Evolutionary conservation across 23 red algal species (phyloP).

Genomic region (Agarophyton chilense): DNA sequence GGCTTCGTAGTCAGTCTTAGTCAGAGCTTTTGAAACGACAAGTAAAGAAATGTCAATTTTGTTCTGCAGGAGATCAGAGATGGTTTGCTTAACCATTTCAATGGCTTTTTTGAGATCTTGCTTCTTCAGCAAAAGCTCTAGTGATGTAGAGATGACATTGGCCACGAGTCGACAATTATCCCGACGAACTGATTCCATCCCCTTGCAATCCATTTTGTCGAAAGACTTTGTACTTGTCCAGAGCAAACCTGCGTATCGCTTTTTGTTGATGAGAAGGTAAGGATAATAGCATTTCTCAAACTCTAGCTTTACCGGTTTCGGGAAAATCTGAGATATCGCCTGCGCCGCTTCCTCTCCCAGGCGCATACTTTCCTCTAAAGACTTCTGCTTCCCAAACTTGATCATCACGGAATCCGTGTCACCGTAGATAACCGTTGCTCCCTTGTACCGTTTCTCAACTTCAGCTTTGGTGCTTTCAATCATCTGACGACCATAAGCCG

Average conservation of each 20-base stretch:
- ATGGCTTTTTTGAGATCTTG: slow-evolving; percentile 86
- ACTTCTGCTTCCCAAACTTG: slow-evolving; percentile 81
- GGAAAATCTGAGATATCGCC: slow-evolving; percentile 79
- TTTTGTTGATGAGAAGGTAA: slow-evolving; percentile 97
- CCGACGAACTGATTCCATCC: slow-evolving; percentile 95
- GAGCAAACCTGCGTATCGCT: slow-evolving; percentile 94
- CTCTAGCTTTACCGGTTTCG: slow-evolving; percentile 92
- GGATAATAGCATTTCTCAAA: slow-evolving; percentile 99
- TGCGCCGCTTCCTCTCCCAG: slow-evolving; percentile 87
- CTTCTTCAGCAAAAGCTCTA: slow-evolving; percentile 84
- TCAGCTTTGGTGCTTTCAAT: slow-evolving; percentile 85
- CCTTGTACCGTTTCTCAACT: slow-evolving; percentile 85
- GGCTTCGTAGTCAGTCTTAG: slow-evolving; percentile 89
- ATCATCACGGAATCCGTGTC: slow-evolving; percentile 99
- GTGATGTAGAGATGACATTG: slow-evolving; percentile 85
- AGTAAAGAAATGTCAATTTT: slow-evolving; percentile 96
- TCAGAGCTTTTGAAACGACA: slow-evolving; percentile 92
- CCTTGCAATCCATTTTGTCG: slow-evolving; percentile 99
- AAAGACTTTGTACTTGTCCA: slow-evolving; percentile 87
- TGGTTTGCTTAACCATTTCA: slow-evolving; percentile 83
- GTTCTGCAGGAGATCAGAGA: slow-evolving; percentile 95
- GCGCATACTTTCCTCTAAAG: slow-evolving; percentile 75
- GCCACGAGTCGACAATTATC: slow-evolving; percentile 99
- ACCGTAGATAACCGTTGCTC: slow-evolving; percentile 90
- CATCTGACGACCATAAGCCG: slow-evolving; percentile 96